Evolutionary conservation across 108 stramenopile species (phyloP), one percentile per base, ranked within the genome.

Genomic region (Parietichytrium sp.): DNA sequence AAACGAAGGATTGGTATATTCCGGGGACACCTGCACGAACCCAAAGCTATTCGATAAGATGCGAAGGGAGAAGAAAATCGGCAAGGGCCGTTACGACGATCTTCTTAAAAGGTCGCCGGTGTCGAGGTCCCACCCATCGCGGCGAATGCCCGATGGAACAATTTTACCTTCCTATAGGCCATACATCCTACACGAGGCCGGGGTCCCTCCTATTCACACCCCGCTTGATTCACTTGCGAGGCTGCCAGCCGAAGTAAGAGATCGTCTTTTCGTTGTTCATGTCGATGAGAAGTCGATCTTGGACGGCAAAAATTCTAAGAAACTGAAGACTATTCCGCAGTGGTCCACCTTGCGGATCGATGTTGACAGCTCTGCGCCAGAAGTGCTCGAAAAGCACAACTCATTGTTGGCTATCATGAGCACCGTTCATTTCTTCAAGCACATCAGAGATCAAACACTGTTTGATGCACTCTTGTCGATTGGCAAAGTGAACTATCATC

Each of bases 131-230:
- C 31, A 93, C 94, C 83, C 54, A 92, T 15, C 86, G 18, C 55
- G 29, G 0, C 7, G 18, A 13, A 20, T 23, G 18, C 36, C 29
- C 18, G 55, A 72, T 23, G 55, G 55, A 23, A 72, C 15, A 7
- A 42, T 72, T 30, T 4, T 31, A 7, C 55, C 55, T 0, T 6
- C 1, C 20, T 72, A 72, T 23, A 31, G 4, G 38, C 55, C 55
- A 38, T 23, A 42, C 55, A 72, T 96, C 38, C 87, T 95, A 10
- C 96, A 96, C 80, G 96, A 96, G 84, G 91, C 94, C 15, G 96
- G 96, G 15, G 94, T 92, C 0, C 94, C 96, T 10, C 96, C 96
- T 8, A 92, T 96, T 51, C 96, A 96, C 87, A 96, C 96, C 29
- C 93, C 96, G 4, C 86, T 96, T 26, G 88, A 88, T 8, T 93